Evolutionary conservation across 176 grass and related monocot genomes (phyloP).

Genomic region (Olyra latifolia): DNA sequence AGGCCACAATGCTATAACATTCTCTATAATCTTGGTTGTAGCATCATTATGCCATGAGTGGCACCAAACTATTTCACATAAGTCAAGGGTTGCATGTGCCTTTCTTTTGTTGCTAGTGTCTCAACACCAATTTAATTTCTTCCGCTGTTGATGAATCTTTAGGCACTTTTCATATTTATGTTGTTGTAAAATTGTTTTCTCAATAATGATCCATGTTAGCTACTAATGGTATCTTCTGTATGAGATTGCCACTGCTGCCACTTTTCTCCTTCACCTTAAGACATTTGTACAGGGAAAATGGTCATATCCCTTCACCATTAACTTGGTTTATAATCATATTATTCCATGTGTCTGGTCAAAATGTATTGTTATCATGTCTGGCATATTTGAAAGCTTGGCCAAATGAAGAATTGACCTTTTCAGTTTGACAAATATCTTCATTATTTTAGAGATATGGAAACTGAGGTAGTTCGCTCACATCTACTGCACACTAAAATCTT

Average conservation of each 20-base stretch:
- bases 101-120: conserved; percentile 20
- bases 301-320: not conserved
- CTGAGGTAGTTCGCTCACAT: not conserved
- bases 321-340: not conserved
- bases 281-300: not conserved
- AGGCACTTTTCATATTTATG: not conserved
- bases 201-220: not conserved
- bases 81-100: not conserved
- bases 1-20: not conserved
- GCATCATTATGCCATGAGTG: not conserved
- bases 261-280: not conserved
- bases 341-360: not conserved
- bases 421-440: not conserved
- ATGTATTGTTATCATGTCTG: not conserved
- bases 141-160: not conserved
- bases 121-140: not conserved
- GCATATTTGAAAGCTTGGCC: not conserved
- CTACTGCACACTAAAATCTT: not conserved
- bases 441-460: not conserved
- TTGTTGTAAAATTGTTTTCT: conserved; percentile 10
- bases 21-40: conserved; percentile 23
- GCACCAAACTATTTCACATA: not conserved
- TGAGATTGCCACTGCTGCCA: not conserved
- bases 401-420: not conserved
- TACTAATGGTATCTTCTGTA: not conserved